Evolutionary conservation across 371 early-diverging fungal species (phyloP), one percentile per base, ranked within the genome.

Genomic region (Fennellomyces sp.): DNA sequence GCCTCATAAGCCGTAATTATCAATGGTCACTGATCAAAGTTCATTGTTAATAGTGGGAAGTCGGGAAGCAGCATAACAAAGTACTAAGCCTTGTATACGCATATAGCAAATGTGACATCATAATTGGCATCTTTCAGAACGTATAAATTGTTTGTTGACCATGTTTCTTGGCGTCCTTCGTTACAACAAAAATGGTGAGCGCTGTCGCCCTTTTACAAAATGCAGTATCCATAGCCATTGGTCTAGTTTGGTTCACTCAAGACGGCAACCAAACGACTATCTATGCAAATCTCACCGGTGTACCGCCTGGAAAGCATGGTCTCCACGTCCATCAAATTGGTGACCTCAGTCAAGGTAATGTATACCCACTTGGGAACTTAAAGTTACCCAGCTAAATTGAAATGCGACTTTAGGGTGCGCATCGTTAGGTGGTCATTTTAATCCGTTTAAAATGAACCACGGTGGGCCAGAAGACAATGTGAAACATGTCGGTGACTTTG

Each of bases 401-500:
- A n/a, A 23, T 52, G 7, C 3, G 1, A 61, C 17, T 15, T 13
- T 48, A 74, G 80, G 93, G 21, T 93, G 92, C 73, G 76, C 70
- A 19, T 89, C 89, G 23, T 83, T 88, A 2, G 91, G 93, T 33
- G 64, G 70, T 47, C 96, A 96, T 80, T 94, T 72, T 75, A 96
- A 96, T 80, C 95, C 95, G 52, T 63, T 63, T 69, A 76, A 76
- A 41, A 61, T 75, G 63, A 86, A 84, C 15, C 95, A 94, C 79
- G 94, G 93, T 61, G 91, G 87, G 49, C 92, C 91, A 41, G 61
- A 64, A 2, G 83, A 68, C 57, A 52, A 75, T 30, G 55, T 74
- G 23, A 90, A 92, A 59, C 96, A 96, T 78, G 88, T 81, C 48
- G 95, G 95, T 57, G 95, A 96, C 72, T 85, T 94, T 64, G 96